Evolutionary conservation across 805 yeast genomes (phyloP).

Genomic region (Suhomyces vadensis): DNA sequence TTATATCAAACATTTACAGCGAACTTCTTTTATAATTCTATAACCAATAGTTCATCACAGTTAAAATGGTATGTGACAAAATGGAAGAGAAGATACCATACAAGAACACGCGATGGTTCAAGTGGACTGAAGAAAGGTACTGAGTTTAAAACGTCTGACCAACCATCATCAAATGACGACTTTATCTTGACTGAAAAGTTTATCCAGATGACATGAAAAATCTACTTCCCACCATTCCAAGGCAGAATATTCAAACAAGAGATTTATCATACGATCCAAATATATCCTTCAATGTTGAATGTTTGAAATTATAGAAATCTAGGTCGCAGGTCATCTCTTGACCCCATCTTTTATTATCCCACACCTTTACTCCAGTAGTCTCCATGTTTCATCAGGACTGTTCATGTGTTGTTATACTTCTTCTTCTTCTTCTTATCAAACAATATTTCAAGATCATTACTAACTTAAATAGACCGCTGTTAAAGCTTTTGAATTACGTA

Average conservation of each 20-base stretch:
- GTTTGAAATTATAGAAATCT: too few species aligned
- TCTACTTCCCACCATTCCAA: not conserved
- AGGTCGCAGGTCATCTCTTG: too few species aligned
- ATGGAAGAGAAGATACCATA: not conserved
- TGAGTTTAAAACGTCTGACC: not conserved
- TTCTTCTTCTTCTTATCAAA: not conserved
- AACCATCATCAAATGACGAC: too few species aligned
- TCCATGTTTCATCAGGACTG: too few species aligned
- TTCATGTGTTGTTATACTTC: too few species aligned
- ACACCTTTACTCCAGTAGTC: too few species aligned
- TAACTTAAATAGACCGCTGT: conserved; percentile 67
- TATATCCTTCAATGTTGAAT: too few species aligned
- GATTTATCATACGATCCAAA: not conserved
- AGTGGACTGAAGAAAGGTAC: not conserved
- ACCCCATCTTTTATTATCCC: not conserved
- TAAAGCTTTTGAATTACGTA: conserved; percentile 94
- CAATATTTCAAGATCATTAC: conserved; percentile 13
- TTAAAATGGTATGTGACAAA: conserved; percentile 13
- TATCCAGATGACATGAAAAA: not conserved
- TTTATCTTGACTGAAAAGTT: not conserved
- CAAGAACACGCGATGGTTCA: not conserved
- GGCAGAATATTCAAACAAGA: not conserved
- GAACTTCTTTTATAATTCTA: conserved; percentile 7
- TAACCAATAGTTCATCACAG: conserved; percentile 12
- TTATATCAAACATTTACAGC: not conserved